Evolutionary conservation across 306 rosid genomes (phyloP), one percentile per base, ranked within the genome.

Genomic region (Crotalaria pallida): DNA sequence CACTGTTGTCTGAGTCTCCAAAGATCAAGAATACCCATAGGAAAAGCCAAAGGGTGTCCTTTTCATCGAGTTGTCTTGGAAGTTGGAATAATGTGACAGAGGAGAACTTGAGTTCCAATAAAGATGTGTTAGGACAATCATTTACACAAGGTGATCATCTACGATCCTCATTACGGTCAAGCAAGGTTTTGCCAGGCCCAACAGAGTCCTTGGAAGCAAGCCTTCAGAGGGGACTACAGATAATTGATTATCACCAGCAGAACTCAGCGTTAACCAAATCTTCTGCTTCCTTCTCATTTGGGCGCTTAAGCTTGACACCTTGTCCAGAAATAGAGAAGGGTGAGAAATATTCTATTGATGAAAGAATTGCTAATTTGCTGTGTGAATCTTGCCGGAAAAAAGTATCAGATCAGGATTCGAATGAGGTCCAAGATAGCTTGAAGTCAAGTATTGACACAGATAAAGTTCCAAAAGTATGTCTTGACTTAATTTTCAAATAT

Each of bases 151-250:
- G 77, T 52, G 86, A 84, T 49, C 69, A 73, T 57, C 38, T 83
- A 52, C 81, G 78, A 43, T 89, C 90, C 38, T 86, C 94, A 1
- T 69, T 89, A 68, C 74, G 68, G 53, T 85, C 92, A 55, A 84
- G 86, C 86, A 87, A 85, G 77, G 79, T 73, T 41, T 84, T 80
- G 56, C 74, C 85, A 9, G 96, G 92, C 59, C 97, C 95, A 0
- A 80, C 97, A 0, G 95, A 91, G 82, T 88, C 95, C 61, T 84
- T 94, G 84, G 99, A 87, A 19, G 96, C 97, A 38, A 94, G 99
- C 79, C 97, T 94, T 38, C 94, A 94, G 71, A 94, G 96, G 79
- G 97, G 99, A 63, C 74, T 94, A 47, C 84, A 91, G 74, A 87
- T 94, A 66, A 91, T 94, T 73, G 99, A 94, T 66, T 17, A 65